Evolutionary conservation across 2,329 filamentous ascomycete species (phyloP).

Genomic region (Cladosporium phlei): DNA sequence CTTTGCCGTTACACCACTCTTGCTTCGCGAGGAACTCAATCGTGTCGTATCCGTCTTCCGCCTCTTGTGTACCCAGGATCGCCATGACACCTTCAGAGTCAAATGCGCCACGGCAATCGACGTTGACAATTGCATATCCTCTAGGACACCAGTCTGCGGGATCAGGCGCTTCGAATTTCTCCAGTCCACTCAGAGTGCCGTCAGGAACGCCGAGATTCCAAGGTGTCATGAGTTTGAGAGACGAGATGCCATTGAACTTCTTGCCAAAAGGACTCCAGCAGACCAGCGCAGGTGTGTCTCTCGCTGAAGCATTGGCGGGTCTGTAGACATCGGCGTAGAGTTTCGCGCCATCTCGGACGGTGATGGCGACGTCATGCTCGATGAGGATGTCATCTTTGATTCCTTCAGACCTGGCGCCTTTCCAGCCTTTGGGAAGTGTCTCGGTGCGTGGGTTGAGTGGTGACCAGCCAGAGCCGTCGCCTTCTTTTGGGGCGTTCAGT

Average conservation of each 20-base stretch:
- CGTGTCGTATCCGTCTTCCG: slow-evolving; percentile 39
- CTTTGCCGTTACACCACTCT: slow-evolving; percentile 38
- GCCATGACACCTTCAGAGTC: slow-evolving; percentile 33
- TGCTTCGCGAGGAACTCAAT: slow-evolving; percentile 36
- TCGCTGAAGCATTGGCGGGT: not conserved
- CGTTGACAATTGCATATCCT: slow-evolving; percentile 32
- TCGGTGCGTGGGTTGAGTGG: slow-evolving; percentile 6
- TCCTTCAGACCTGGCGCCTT: not conserved
- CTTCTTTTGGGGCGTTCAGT: not conserved
- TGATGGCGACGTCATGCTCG: slow-evolving; percentile 5
- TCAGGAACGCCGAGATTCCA: slow-evolving; percentile 3
- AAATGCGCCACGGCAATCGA: slow-evolving; percentile 30
- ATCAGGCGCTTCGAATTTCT: slow-evolving; percentile 33
- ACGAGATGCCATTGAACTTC: slow-evolving; percentile 3
- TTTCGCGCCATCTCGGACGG: not conserved
- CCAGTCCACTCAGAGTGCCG: slow-evolving; percentile 3
- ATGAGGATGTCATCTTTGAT: not conserved
- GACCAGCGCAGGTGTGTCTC: slow-evolving; percentile 1
- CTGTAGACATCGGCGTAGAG: slow-evolving; percentile 6
- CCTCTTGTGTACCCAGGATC: slow-evolving; percentile 36
- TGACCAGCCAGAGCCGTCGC: not conserved
- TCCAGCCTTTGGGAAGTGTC: slow-evolving; percentile 4
- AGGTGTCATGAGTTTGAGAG: slow-evolving; percentile 1
- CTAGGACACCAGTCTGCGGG: slow-evolving; percentile 30
- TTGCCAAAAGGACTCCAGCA: slow-evolving; percentile 10